Base-by-base conservation (phyloP, 768 basidiomycete genomes). In the Coprinopsis sp. region DNA sequence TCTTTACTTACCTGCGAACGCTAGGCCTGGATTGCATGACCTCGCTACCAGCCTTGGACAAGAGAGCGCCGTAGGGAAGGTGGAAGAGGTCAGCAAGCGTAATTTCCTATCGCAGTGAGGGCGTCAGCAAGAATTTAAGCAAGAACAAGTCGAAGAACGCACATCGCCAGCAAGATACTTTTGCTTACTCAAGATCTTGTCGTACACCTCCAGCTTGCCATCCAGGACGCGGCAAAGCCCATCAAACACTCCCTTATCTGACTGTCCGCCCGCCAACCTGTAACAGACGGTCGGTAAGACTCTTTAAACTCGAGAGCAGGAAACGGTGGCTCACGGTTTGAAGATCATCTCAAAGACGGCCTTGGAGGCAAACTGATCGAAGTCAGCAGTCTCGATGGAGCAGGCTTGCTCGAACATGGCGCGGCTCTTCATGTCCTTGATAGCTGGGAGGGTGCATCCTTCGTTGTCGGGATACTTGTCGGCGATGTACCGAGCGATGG, bases 161-260 rank as follows among this genome's bases (percentile, higher is more conserved):
- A 77, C 80, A 49, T 81, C 65, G 18, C 82, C 81, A 6, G 74
- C 76, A 6, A 81, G 59, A 54, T 81, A 83, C 33, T 65, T 61
- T 42, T 77, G 74, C 59, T 76, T 81, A 7, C 62, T 58, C 3
- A 84, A 66, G 33, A 84, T 77, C 19, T 53, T 55, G 11, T 84
- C 73, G 53, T 82, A 83, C 2, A 57, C 74, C 16, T 76, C 69
- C 6, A 84, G 66, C 30, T 70, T 75, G 2, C 50, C n/a, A n/a
- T 54, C 1, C 58, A 64, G 21, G 77, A 58, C 13, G 50, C 50
- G 5, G 47, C 53, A 19, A 71, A 51, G 54, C 24, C 64, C 56
- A 2, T 70, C 61, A n/a, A 59, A 61, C 3, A 43, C 49, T 7
- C 53, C 67, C 53, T 51, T 2, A 27, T 67, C 58, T 12, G 59